Conservation (phyloP, 768 basidiomycete species). For the Boletus bicolor region DNA sequence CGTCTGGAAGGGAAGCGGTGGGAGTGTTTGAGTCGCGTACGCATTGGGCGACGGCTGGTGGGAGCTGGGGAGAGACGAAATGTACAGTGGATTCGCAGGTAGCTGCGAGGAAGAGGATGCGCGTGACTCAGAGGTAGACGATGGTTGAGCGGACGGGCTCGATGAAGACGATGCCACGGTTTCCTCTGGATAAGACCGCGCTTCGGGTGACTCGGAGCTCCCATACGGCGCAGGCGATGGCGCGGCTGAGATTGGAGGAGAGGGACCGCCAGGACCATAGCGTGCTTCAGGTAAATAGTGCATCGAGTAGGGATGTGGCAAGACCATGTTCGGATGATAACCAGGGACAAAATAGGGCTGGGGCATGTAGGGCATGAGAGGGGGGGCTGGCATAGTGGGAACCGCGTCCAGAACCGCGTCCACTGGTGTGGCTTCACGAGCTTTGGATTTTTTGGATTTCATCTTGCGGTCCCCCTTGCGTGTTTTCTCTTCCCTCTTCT, state of each 20-base stretch:
- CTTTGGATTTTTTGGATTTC: conserved; percentile 23
- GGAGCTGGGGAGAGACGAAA: conserved; percentile 8
- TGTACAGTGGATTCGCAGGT: background rate
- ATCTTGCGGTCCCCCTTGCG: conserved; percentile 38
- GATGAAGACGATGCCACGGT: conserved; percentile 15
- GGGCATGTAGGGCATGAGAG: background rate
- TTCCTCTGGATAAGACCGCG: conserved; percentile 9
- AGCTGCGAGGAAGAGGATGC: conserved; percentile 18
- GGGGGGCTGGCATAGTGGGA: background rate
- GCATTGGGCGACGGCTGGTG: conserved; percentile 12
- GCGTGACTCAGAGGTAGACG: conserved; percentile 13
- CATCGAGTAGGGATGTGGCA: conserved; percentile 22
- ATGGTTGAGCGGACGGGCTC: conserved; percentile 5
- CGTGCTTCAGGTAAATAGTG: conserved; percentile 26
- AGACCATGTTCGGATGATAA: conserved; percentile 1
- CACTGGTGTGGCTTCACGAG: conserved; percentile 17
- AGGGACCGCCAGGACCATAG: conserved; percentile 42
- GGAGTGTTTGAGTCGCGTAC: conserved; percentile 8
- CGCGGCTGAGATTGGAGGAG: conserved; percentile 51
- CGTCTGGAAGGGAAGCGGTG: background rate
- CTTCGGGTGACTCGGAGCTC: conserved; percentile 10
- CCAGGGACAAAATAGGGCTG: background rate
- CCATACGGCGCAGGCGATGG: conserved; percentile 40
- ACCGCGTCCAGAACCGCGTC: background rate
- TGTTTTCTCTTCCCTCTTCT: conserved; percentile 50